Base-by-base conservation (phyloP, 805 yeast genomes). In the Alloascoidea hylecoeti region DNA sequence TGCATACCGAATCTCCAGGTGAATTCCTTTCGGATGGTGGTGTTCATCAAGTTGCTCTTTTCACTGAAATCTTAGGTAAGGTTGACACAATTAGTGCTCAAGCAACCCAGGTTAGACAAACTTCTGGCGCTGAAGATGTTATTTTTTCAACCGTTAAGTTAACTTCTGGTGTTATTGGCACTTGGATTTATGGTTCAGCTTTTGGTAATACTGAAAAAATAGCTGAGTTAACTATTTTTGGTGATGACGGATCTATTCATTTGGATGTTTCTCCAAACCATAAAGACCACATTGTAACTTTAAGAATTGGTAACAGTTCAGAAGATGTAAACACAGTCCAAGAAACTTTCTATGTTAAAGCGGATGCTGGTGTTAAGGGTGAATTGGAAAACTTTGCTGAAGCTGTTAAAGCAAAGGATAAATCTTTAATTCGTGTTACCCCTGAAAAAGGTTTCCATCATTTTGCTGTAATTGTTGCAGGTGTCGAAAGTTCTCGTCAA, bases 1-100 rank as follows among this genome's bases (percentile, higher is more conserved):
- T 70, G 53, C 66, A 77, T 36, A 96, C 97, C 19, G 78, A 84
- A 57, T 96, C 89, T 54, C 71, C 86, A 46, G 97, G 97, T 39
- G 96, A 96, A 0, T 88, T 66, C 58, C 64, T 89, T 49, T 78
- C 89, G 41, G 97, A 89, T 51, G 96, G 96, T 51, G 97, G 96
- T 54, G 97, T 89, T 16, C 97, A 89, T 59, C 96, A 88, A 57
- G 63, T 88, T 55, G 95, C 95, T 2, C 61, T 85, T 30, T 68
- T 88, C 45, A 85, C 95, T 5, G 84, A 75, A 42, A 75, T 85
- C 15, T 64, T 89, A 39, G 96, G 97, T 38, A 64, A 66, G 16
- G 78, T 85, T 13, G 73, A 69, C 36, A 57, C 76, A 4, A 74
- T 88, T 30, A 70, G 83, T 39, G 96, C 86, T 5, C 69, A 70